Conservation (phyloP, 1,284 basidiomycete genomes). For the Apiotrichum laibachii region DNA sequence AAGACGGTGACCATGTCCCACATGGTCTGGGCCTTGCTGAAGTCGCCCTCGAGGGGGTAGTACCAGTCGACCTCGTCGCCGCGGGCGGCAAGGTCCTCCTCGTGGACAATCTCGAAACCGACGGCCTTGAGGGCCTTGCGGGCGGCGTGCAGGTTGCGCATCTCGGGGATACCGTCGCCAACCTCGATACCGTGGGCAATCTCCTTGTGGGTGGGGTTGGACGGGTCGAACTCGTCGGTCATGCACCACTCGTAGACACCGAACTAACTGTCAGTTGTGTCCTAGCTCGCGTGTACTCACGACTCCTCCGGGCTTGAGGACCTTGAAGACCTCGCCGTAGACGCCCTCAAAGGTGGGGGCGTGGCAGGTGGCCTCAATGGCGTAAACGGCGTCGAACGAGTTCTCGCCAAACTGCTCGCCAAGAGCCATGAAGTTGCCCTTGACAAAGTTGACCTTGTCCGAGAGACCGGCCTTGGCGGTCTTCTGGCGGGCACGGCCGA, state of each 20-base stretch:
- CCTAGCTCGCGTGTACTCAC: constrained; percentile 56
- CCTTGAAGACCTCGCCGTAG: constrained; percentile 88
- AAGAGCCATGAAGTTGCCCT: constrained; percentile 97
- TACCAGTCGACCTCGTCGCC: constrained; percentile 83
- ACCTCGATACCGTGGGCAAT: constrained; percentile 87
- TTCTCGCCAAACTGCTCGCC: constrained; percentile 88
- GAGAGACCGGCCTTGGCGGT: constrained; percentile 75
- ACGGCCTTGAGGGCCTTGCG: constrained; percentile 77
- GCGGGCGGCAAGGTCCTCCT: constrained; percentile 88
- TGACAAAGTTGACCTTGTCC: constrained; percentile 74
- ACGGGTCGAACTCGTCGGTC: constrained; percentile 91
- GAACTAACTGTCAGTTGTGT: constrained; percentile 60
- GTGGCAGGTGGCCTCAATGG: constrained; percentile 96
- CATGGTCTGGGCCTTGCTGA: constrained; percentile 84
- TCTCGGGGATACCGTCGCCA: constrained; percentile 96
- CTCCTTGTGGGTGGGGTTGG: constrained; percentile 81
- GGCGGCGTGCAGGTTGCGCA: constrained; percentile 74
- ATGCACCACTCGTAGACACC: constrained; percentile 99
- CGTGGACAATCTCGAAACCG: constrained; percentile 84
- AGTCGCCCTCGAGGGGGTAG: constrained; percentile 92
- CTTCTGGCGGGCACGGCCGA: constrained; percentile 79
- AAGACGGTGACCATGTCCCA: constrained; percentile 89
- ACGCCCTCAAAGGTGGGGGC: constrained; percentile 95
- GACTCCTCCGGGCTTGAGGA: constrained; percentile 93
- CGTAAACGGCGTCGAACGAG: constrained; percentile 94